Conservation (phyloP, 139 green algal genomes). For the Pleodorina starrii region DNA sequence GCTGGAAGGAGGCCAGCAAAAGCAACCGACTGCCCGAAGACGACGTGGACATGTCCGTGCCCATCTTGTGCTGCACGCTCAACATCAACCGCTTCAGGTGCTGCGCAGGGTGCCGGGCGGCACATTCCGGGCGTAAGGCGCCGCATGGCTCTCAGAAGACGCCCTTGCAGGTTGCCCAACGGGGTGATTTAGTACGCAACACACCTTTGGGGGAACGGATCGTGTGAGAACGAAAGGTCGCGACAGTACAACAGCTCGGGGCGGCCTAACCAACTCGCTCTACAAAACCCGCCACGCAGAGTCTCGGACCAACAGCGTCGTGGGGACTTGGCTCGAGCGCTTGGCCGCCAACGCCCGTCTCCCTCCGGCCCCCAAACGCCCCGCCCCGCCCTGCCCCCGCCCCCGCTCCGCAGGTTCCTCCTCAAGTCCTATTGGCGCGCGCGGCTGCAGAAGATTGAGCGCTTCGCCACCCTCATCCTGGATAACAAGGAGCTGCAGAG, state of each 20-base stretch:
- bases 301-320: too few relatives aligned
- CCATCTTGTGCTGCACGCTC: conserved; percentile 44
- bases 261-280: background rate
- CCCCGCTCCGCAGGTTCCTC: conserved; percentile 10
- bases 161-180: too few relatives aligned
- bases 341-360: background rate
- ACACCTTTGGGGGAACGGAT: too few relatives aligned
- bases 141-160: too few relatives aligned
- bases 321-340: too few relatives aligned
- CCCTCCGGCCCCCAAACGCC: too few relatives aligned
- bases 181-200: too few relatives aligned
- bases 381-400: background rate
- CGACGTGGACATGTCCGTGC: conserved; percentile 26
- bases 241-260: too few relatives aligned
- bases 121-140: too few relatives aligned
- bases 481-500: conserved; percentile 39
- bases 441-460: conserved; percentile 39
- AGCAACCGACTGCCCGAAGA: background rate
- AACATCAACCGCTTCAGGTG: conserved; percentile 46
- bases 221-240: too few relatives aligned
- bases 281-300: too few relatives aligned
- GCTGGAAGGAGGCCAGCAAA: conserved; percentile 23
- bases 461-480: conserved; percentile 40
- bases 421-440: conserved; percentile 43
- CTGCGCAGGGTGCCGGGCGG: background rate